phyloP scores from a whole-genome alignment of 495 filamentous ascomycete species.

The Hyaloscypha bicolor region DNA sequence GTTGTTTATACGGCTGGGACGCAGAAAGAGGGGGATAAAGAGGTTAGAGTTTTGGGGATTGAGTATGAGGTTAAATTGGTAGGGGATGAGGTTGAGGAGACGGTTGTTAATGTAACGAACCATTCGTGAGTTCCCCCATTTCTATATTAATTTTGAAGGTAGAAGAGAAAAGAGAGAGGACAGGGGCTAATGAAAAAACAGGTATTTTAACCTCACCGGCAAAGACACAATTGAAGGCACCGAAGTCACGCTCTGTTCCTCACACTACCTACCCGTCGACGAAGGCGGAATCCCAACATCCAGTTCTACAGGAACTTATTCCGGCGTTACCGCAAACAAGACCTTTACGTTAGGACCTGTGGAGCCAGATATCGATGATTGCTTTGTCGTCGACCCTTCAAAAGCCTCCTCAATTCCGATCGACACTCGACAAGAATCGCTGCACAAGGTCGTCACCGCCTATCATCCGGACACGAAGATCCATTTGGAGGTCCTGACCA shows the following conservation, averaged over 20 bases:
- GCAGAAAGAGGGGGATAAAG: slow-evolving; percentile 61
- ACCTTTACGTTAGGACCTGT: slow-evolving; percentile 68
- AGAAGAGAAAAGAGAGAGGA: neutral
- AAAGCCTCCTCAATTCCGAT: slow-evolving; percentile 60
- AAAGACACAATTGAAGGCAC: slow-evolving; percentile 74
- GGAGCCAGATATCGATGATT: slow-evolving; percentile 83
- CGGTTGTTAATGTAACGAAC: slow-evolving; percentile 88
- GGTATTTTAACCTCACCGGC: slow-evolving; percentile 87
- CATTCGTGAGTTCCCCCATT: slow-evolving; percentile 67
- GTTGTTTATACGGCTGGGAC: slow-evolving; percentile 79
- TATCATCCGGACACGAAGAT: slow-evolving; percentile 70
- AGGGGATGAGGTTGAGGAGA: slow-evolving; percentile 75
- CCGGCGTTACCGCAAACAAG: slow-evolving; percentile 61
- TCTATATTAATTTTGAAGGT: too few species aligned
- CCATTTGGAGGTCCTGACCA: slow-evolving; percentile 82
- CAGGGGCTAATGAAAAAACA: slow-evolving; percentile 37
- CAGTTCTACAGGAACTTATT: slow-evolving; percentile 54
- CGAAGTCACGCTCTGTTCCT: slow-evolving; percentile 67
- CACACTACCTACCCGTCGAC: slow-evolving; percentile 75
- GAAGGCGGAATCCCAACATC: slow-evolving; percentile 66
- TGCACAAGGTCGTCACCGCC: slow-evolving; percentile 67
- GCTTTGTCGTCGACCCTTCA: slow-evolving; percentile 76
- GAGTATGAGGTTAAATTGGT: slow-evolving; percentile 90
- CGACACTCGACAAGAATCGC: slow-evolving; percentile 70
- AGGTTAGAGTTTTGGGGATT: slow-evolving; percentile 67